A percentile compares a stretch with the other conserved stretches of the same genome.
These are phyloP conservation scores for Jacaranda copaia DNA, from an alignment of 257 asterid species.

Conservation along the genomic window DNA sequence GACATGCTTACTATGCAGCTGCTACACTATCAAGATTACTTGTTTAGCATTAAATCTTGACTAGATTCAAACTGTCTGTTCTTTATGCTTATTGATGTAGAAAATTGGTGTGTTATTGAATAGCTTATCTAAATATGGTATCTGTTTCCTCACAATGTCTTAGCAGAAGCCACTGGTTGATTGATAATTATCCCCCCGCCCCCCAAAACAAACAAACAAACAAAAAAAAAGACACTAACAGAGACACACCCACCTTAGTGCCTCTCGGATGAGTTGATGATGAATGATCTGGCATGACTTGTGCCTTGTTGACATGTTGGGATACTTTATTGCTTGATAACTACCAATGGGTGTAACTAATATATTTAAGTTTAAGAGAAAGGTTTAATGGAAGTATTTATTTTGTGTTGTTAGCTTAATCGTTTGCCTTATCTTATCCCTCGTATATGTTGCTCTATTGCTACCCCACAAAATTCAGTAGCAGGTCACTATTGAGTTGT, in stretches of 20 bases:
- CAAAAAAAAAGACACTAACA: background rate
- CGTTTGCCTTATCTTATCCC: background rate
- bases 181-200: background rate
- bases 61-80: background rate
- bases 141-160: background rate
- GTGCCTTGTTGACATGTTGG: background rate
- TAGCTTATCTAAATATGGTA: background rate
- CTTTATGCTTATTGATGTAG: background rate
- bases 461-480: background rate
- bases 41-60: slow-evolving; percentile 1
- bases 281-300: background rate
- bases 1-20: background rate
- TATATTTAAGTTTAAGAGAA: background rate
- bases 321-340: background rate
- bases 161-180: background rate
- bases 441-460: background rate
- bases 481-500: slow-evolving; percentile 4
- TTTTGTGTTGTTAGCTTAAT: background rate
- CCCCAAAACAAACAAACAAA: too few species aligned
- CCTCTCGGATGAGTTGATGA: background rate
- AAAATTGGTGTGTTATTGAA: background rate
- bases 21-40: background rate
- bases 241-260: background rate
- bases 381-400: background rate
- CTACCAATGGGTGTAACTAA: background rate